Base-by-base conservation (phyloP, 2,329 filamentous ascomycete species). In the Ophiostoma ips region DNA sequence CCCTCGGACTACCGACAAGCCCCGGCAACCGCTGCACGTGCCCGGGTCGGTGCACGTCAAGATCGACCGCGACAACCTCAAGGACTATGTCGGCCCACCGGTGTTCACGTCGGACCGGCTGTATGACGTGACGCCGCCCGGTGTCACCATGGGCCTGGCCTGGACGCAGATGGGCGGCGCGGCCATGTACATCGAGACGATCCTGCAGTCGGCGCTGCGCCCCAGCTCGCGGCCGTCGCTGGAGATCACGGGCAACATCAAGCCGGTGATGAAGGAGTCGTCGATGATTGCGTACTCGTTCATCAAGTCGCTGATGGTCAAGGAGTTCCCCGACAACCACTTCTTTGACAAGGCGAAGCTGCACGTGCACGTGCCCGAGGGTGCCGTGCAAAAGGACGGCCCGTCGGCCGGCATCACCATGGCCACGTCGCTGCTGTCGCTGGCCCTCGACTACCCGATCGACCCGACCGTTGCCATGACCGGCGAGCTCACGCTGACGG, bases 111-210 rank as follows among this genome's bases (percentile, higher is more conserved):
- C 92, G 5, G 92, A 98, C 66, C 81, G 94, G 50, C 75, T 98
- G 13, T 98, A 96, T 71, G 92, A 98, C 60, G 79, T 81, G 45
- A 95, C 88, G 52, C 92, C 94, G 4, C 79, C 92, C 2, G 92
- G 92, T 66, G 92, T 98, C 15, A 86, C 89, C 19, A 96, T 98
- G 92, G 92, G 92, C 56, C 77, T 98, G 48, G 92, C 92, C 8
- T 98, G 92, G 92, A 98, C 94, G 8, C 87, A 88, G 62, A 87
- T 98, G 78, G 92, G 92, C 54, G 92, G 92, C 53, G 87, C 92
- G 5, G 92, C 92, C 48, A 81, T 98, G 64, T 98, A 98, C 66
- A 87, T 98, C 52, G 92, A 98, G 68, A 94, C 89, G 1, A 96
- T 98, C 55, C 71, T 98, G 48, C 89, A 98, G 63, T 84, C 81